These are phyloP conservation scores for Purpureocillium takamizusanense DNA, from an alignment of 2,329 filamentous ascomycete species.

Conservation along the genomic window DNA sequence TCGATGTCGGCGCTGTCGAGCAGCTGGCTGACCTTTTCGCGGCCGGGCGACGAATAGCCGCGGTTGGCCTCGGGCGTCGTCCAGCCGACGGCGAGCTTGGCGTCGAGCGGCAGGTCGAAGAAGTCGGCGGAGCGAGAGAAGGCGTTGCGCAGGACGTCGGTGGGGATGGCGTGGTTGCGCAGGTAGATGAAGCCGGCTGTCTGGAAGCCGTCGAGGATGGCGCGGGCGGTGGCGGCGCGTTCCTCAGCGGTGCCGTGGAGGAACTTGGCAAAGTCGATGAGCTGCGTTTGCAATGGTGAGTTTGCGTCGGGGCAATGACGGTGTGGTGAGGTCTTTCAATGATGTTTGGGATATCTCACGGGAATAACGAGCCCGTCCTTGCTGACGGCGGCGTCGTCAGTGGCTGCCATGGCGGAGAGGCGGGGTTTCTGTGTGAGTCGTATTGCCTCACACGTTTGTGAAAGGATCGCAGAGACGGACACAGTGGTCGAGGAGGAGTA, in stretches of 20 bases:
- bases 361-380: constrained; percentile 46
- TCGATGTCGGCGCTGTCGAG: constrained; percentile 47
- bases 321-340: no score
- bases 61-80: constrained; percentile 64
- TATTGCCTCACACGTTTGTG: no score
- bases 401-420: constrained; percentile 14
- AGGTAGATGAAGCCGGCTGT: constrained; percentile 86
- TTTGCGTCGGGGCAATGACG: no score
- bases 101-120: constrained; percentile 52
- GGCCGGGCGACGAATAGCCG: constrained; percentile 60
- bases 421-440: no score
- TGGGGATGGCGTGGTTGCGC: constrained; percentile 64
- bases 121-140: constrained; percentile 63
- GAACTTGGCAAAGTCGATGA: constrained; percentile 60
- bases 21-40: constrained; percentile 60
- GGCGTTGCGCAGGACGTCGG: constrained; percentile 46
- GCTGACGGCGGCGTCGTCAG: constrained; percentile 37
- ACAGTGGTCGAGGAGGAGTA: background rate
- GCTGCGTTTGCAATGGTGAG: constrained; percentile 6
- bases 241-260: constrained; percentile 51
- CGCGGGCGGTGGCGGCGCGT: constrained; percentile 56
- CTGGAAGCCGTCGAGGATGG: constrained; percentile 73
- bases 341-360: constrained; percentile 30
- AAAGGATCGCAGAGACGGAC: background rate
- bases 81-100: constrained; percentile 63